Conservation (phyloP, 2,329 filamentous ascomycete genomes). For the Ceratocystis alfenasii region DNA sequence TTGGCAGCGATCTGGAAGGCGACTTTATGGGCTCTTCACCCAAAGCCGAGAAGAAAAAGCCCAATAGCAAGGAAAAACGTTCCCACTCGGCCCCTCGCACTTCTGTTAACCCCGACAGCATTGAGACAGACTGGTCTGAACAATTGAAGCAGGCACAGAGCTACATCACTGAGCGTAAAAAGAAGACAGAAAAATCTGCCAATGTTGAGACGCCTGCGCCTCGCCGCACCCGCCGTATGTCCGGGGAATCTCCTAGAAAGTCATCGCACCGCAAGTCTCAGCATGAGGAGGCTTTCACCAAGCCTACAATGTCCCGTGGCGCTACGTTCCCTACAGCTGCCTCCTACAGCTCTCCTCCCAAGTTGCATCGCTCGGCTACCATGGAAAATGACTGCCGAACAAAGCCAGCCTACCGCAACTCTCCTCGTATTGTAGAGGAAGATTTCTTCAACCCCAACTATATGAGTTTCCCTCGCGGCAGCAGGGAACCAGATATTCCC, state of each 20-base stretch:
- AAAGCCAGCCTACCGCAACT: neutral
- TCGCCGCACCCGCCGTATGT: neutral
- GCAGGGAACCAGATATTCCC: neutral
- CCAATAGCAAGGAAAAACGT: constrained; percentile 3
- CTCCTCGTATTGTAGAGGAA: neutral
- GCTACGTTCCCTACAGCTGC: constrained; percentile 1
- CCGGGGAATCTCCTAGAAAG: constrained; percentile 14
- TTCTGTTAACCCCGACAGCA: neutral
- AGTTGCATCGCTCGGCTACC: neutral
- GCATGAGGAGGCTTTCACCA: neutral
- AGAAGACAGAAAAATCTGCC: neutral
- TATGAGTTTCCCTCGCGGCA: neutral
- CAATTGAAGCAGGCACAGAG: neutral
- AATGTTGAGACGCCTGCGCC: neutral
- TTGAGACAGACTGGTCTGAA: neutral
- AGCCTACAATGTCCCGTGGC: neutral
- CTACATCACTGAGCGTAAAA: neutral
- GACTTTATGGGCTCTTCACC: constrained; percentile 1
- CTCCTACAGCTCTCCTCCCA: neutral
- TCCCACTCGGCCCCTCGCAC: neutral
- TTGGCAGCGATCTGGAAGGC: neutral
- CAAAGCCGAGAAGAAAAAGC: constrained; percentile 1
- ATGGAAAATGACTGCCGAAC: neutral
- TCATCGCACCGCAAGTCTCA: neutral
- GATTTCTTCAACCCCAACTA: neutral